Evolutionary conservation across 1,139 yeast genomes (phyloP).

Genomic region (Pichia sorboxylosa): DNA sequence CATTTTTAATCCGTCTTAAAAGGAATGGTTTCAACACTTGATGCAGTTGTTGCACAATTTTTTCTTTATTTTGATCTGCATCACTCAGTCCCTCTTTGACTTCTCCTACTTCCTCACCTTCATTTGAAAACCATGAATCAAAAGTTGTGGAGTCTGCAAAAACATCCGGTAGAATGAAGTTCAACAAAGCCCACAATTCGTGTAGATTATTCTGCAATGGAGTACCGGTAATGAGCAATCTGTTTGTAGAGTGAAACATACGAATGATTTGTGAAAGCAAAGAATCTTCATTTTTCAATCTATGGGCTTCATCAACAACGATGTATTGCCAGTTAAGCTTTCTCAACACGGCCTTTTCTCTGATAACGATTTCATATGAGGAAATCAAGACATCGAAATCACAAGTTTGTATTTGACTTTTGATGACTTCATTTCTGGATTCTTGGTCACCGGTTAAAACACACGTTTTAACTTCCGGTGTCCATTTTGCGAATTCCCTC

Average conservation of each 20-base stretch:
- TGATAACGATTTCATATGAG: conserved; percentile 67
- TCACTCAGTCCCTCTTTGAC: conserved; percentile 7
- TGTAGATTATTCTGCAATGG: conserved; percentile 71
- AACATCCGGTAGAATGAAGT: conserved; percentile 66
- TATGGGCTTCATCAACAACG: conserved; percentile 71
- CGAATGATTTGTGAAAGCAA: conserved; percentile 64
- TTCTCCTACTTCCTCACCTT: conserved; percentile 21
- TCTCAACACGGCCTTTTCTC: conserved; percentile 53
- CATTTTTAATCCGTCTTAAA: conserved; percentile 64
- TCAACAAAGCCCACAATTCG: conserved; percentile 71
- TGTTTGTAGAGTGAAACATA: conserved; percentile 56
- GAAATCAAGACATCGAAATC: conserved; percentile 65
- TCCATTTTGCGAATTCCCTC: conserved; percentile 67
- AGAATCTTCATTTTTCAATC: conserved; percentile 71
- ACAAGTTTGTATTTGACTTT: conserved; percentile 40
- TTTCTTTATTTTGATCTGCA: conserved; percentile 15
- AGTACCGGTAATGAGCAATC: conserved; percentile 69
- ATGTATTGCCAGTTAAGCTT: conserved; percentile 67
- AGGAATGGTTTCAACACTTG: conserved; percentile 73
- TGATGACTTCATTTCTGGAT: conserved; percentile 42
- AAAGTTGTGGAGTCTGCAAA: conserved; percentile 65
- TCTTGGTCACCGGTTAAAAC: conserved; percentile 69
- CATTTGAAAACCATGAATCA: conserved; percentile 53
- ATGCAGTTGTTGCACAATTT: conserved; percentile 67
- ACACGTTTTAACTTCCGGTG: conserved; percentile 60